Percentiles rank a stretch among this genome's conserved stretches.
These are phyloP conservation scores for Boletus mariae DNA, from an alignment of 1,284 basidiomycete genomes.

Conservation along the genomic window DNA sequence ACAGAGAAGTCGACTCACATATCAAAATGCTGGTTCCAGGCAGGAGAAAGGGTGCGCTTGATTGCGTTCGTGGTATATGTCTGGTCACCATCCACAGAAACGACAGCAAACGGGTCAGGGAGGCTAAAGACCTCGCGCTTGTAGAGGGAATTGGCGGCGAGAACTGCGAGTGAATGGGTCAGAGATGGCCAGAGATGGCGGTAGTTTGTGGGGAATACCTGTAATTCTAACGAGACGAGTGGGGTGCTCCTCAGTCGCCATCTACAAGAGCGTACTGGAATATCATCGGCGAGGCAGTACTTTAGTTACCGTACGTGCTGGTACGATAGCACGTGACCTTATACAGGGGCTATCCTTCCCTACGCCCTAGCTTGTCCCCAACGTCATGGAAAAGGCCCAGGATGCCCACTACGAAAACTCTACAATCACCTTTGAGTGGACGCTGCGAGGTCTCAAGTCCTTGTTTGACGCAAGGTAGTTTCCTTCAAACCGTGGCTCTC, in stretches of 20 bases:
- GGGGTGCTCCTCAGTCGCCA: conserved; percentile 20
- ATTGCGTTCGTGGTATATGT: conserved; percentile 87
- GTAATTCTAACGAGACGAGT: conserved; percentile 25
- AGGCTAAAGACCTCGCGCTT: conserved; percentile 91
- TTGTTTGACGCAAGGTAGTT: conserved; percentile 66
- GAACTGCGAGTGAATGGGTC: conserved; percentile 49
- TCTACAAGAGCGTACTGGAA: conserved; percentile 5
- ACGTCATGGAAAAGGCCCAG: conserved; percentile 24
- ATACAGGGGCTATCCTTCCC: conserved; percentile 13
- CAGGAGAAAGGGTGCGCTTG: conserved; percentile 82
- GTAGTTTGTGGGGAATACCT: conserved; percentile 6
- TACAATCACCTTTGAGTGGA: conserved; percentile 74
- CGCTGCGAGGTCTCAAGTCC: conserved; percentile 59
- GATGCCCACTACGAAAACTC: conserved; percentile 47
- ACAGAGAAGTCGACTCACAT: conserved; percentile 52
- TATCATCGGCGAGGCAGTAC: conserved; percentile 14
- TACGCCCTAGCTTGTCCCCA: conserved; percentile 5
- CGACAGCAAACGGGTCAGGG: conserved; percentile 94
- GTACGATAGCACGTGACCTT: conserved; percentile 13
- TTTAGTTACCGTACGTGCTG: not conserved
- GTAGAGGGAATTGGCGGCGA: conserved; percentile 82
- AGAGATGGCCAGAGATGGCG: not conserved
- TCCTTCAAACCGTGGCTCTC: not conserved
- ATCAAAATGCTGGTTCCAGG: conserved; percentile 94
- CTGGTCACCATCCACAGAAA: conserved; percentile 95